These are phyloP conservation scores for Leishmania tropica DNA, from an alignment of 208 protist genomes.

Conservation along the genomic window DNA sequence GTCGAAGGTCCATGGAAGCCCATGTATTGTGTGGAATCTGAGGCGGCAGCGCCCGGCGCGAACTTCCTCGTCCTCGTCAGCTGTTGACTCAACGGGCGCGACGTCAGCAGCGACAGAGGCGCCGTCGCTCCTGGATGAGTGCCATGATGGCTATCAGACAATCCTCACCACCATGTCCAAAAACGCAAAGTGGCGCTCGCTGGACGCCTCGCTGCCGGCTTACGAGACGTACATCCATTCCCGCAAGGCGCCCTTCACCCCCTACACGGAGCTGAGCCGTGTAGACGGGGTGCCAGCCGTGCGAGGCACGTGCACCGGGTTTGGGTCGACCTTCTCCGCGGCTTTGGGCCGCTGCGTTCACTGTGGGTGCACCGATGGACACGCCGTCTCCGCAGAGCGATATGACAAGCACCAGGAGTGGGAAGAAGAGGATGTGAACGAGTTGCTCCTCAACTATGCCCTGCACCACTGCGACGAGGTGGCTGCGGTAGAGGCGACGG, in stretches of 20 bases:
- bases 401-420: slow-evolving; percentile 54
- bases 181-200: slow-evolving; percentile 52
- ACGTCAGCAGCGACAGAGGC: background rate
- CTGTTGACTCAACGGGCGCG: background rate
- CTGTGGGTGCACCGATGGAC: slow-evolving; percentile 68
- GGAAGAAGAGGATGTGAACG: slow-evolving; percentile 46
- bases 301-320: slow-evolving; percentile 74
- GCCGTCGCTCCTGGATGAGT: slow-evolving; percentile 67
- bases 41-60: slow-evolving; percentile 16
- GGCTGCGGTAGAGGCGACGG: slow-evolving; percentile 64
- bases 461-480: slow-evolving; percentile 64
- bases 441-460: slow-evolving; percentile 54
- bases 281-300: slow-evolving; percentile 71
- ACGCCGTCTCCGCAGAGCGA: slow-evolving; percentile 37
- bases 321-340: slow-evolving; percentile 62
- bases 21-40: slow-evolving; percentile 64
- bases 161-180: slow-evolving; percentile 69
- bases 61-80: background rate
- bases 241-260: slow-evolving; percentile 26
- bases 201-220: slow-evolving; percentile 33
- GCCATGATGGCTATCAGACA: slow-evolving; percentile 68
- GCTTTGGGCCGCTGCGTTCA: slow-evolving; percentile 44
- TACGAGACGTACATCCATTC: slow-evolving; percentile 20
- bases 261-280: slow-evolving; percentile 57
- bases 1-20: slow-evolving; percentile 10